phyloP scores from a whole-genome alignment of 2,329 filamentous ascomycete genomes.

The Aureobasidium musti region DNA sequence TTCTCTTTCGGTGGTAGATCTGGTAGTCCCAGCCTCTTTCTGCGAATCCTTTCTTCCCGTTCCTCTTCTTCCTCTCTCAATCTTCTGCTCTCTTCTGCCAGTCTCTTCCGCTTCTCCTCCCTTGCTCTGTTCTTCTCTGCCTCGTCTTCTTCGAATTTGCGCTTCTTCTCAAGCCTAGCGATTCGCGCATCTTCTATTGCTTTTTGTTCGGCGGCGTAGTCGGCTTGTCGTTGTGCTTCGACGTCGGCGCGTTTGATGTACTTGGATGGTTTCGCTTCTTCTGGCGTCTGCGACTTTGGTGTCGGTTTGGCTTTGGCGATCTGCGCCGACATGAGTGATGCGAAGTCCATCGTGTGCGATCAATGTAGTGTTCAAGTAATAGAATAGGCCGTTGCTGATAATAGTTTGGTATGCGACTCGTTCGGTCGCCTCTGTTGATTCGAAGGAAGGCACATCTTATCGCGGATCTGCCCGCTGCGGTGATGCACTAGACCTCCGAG shows the following conservation, averaged over 20 bases:
- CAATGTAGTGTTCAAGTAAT: constrained; percentile 6
- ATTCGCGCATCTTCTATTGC: constrained; percentile 70
- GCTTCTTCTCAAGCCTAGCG: constrained; percentile 72
- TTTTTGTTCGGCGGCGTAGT: constrained; percentile 80
- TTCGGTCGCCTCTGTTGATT: neutral
- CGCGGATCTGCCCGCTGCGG: constrained; percentile 24
- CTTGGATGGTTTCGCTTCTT: constrained; percentile 60
- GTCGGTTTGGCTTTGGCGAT: constrained; percentile 75
- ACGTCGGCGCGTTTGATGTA: constrained; percentile 83
- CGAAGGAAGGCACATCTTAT: neutral
- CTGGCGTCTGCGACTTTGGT: constrained; percentile 41
- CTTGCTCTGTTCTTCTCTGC: constrained; percentile 66
- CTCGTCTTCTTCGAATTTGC: constrained; percentile 85
- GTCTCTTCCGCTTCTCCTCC: constrained; percentile 76
- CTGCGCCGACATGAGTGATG: constrained; percentile 86
- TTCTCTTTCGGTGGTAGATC: constrained; percentile 62
- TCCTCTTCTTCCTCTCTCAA: constrained; percentile 71
- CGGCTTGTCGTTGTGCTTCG: constrained; percentile 76
- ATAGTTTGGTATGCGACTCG: neutral
- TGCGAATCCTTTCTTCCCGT: constrained; percentile 68
- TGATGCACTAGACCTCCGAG: neutral
- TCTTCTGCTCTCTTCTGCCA: constrained; percentile 77
- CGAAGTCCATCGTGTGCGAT: constrained; percentile 83
- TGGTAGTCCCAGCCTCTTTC: constrained; percentile 78
- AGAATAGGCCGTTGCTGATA: neutral